Conservation (phyloP, 352 stramenopile species). For the Globisporangium echinulatum region DNA sequence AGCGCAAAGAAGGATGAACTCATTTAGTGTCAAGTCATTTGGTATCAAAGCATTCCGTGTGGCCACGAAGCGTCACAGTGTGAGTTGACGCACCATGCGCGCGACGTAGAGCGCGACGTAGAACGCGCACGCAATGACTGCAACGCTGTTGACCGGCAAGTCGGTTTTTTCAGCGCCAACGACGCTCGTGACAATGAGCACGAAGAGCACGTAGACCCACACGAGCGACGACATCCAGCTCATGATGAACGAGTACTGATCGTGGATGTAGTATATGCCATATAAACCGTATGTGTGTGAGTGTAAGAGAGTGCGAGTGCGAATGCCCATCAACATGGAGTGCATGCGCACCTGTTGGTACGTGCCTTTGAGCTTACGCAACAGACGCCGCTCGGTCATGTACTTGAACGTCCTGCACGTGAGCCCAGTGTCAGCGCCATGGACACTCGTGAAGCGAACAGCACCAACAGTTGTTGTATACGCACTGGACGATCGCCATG, state of each 20-base stretch:
- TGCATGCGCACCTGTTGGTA: slow-evolving; percentile 10
- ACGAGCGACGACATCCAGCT: slow-evolving; percentile 13
- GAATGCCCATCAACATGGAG: neutral
- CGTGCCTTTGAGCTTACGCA: slow-evolving; percentile 16
- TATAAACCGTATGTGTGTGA: neutral
- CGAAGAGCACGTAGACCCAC: slow-evolving; percentile 22
- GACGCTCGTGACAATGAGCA: slow-evolving; percentile 16
- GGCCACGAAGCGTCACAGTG: neutral
- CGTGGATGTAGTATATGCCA: too few species aligned
- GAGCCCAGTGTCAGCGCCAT: neutral
- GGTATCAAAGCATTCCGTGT: neutral
- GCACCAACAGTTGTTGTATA: neutral
- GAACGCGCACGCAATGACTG: slow-evolving; percentile 14
- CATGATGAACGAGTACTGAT: slow-evolving; percentile 20
- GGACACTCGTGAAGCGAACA: too few species aligned
- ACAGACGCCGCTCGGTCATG: slow-evolving; percentile 16
- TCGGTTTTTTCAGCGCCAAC: slow-evolving; percentile 14
- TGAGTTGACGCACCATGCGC: slow-evolving; percentile 3
- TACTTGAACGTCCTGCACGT: slow-evolving; percentile 14
- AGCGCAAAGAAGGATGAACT: neutral
- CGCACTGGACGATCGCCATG: neutral
- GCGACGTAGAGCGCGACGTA: slow-evolving; percentile 17
- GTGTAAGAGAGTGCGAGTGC: neutral
- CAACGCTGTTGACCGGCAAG: slow-evolving; percentile 15
- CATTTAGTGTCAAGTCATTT: too few species aligned